These are phyloP conservation scores for Dendrobium catenatum DNA, from an alignment of 106 monocot genomes.

Conservation along the genomic window DNA sequence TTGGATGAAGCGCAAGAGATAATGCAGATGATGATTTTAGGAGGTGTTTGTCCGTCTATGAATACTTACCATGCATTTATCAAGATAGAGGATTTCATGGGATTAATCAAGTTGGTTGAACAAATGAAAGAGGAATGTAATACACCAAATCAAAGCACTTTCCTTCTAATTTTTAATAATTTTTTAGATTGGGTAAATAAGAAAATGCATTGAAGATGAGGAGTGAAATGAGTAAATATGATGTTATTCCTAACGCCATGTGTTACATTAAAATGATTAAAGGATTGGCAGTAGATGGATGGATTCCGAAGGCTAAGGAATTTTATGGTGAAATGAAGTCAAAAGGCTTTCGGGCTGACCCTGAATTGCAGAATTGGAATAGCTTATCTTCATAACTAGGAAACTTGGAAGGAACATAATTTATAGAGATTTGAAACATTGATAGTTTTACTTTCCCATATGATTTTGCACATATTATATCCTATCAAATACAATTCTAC, in stretches of 20 bases:
- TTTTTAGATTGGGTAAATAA: constrained; percentile 42
- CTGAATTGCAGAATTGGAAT: constrained; percentile 57
- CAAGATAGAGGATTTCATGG: constrained; percentile 40
- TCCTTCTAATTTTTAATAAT: constrained; percentile 56
- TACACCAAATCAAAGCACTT: constrained; percentile 47
- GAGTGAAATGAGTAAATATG: constrained; percentile 52
- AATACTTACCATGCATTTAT: constrained; percentile 74
- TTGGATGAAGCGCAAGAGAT: constrained; percentile 47
- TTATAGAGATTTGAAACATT: too few species aligned
- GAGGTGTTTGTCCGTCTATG: constrained; percentile 26
- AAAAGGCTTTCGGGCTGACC: constrained; percentile 54
- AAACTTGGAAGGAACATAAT: too few species aligned
- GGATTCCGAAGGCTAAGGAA: constrained; percentile 53
- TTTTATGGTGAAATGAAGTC: constrained; percentile 66
- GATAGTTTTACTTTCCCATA: too few species aligned
- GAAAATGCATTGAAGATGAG: constrained; percentile 63
- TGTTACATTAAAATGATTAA: constrained; percentile 49
- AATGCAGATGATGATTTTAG: too few species aligned
- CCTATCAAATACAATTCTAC: too few species aligned
- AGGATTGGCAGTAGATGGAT: constrained; percentile 54
- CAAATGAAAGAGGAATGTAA: constrained; percentile 49
- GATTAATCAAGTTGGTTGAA: constrained; percentile 39
- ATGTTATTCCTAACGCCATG: constrained; percentile 26
- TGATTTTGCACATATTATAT: too few species aligned
- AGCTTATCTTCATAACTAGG: constrained; percentile 15